Percentiles rank a stretch among this genome's conserved stretches.
Conservation (phyloP, 495 filamentous ascomycete species). For the Hypomontagnella monticulosa region DNA sequence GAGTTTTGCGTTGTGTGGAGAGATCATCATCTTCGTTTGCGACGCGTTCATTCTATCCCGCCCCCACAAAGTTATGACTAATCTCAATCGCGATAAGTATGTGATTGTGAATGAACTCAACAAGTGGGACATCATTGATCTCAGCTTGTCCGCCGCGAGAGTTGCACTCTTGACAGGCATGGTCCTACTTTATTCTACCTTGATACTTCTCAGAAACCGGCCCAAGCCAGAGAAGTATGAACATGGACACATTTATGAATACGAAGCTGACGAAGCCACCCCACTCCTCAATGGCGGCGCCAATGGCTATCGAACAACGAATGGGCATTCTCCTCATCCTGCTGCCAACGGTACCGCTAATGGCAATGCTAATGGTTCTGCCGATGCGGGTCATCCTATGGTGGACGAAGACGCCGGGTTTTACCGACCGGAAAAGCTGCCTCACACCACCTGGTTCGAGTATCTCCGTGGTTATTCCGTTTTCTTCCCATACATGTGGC, state of each 20-base stretch:
- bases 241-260: conserved; percentile 58
- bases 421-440: conserved; percentile 59
- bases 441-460: conserved; percentile 74
- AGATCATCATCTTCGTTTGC: conserved; percentile 72
- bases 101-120: conserved; percentile 37
- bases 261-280: conserved; percentile 58
- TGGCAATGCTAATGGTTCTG: conserved; percentile 38
- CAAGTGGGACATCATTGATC: conserved; percentile 63
- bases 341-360: conserved; percentile 42
- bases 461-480: conserved; percentile 87
- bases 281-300: conserved; percentile 52
- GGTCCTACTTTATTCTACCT: conserved; percentile 53
- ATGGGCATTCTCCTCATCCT: conserved; percentile 37
- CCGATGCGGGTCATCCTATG: conserved; percentile 45
- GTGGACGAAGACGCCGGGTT: conserved; percentile 60
- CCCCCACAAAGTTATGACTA: conserved; percentile 60
- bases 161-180: conserved; percentile 50
- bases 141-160: conserved; percentile 54
- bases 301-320: conserved; percentile 49
- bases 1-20: conserved; percentile 71
- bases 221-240: conserved; percentile 48
- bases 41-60: conserved; percentile 70
- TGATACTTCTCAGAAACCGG: conserved; percentile 42
- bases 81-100: conserved; percentile 27
- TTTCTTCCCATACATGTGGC: conserved; percentile 96